These are phyloP conservation scores for Cyclotella baltica DNA, from an alignment of 108 stramenopile species.

Conservation along the genomic window DNA sequence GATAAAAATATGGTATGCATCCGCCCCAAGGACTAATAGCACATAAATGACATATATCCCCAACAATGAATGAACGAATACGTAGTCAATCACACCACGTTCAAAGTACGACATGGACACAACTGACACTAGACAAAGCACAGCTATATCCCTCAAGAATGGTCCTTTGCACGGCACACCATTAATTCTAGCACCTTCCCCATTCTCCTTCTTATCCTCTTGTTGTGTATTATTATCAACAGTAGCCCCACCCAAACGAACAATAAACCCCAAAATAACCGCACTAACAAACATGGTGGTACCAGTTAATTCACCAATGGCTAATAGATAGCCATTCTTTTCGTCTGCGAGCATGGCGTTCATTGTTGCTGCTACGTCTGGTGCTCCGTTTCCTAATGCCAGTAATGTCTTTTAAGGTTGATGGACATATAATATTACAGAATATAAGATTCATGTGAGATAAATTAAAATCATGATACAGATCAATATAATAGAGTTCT, in stretches of 20 bases:
- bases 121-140: conserved; percentile 66
- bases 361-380: conserved; percentile 94
- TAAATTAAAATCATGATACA: background rate
- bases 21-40: conserved; percentile 80
- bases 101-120: conserved; percentile 68
- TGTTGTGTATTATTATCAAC: conserved; percentile 9
- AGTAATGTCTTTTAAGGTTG: conserved; percentile 69
- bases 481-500: background rate
- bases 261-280: conserved; percentile 84
- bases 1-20: conserved; percentile 78
- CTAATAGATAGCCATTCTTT: conserved; percentile 84
- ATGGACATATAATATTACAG: background rate
- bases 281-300: conserved; percentile 93
- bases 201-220: conserved; percentile 17
- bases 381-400: conserved; percentile 98
- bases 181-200: background rate
- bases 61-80: conserved; percentile 64
- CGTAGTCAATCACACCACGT: conserved; percentile 63
- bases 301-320: conserved; percentile 93
- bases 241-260: conserved; percentile 53
- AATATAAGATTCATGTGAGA: background rate
- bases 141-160: conserved; percentile 80
- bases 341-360: conserved; percentile 75
- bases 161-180: conserved; percentile 89
- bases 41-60: conserved; percentile 80